Conservation (phyloP, 371 early-diverging fungal species). For the Basidiobolus heterosporus region DNA sequence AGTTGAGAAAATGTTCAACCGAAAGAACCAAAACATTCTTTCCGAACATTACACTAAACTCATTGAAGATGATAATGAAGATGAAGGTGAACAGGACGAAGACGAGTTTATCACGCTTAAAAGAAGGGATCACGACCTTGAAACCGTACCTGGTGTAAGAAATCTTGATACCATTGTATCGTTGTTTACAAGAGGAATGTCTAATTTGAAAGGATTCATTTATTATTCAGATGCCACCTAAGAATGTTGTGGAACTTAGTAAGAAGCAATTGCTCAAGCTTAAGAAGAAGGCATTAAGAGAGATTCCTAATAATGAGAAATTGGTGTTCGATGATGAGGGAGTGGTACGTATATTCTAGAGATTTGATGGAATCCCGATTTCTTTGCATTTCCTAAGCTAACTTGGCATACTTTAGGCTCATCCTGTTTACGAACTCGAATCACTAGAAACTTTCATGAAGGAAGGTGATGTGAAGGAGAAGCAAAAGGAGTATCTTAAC, state of each 20-base stretch:
- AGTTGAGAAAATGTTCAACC: constrained; percentile 77
- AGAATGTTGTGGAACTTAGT: constrained; percentile 3
- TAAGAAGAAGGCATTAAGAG: constrained; percentile 57
- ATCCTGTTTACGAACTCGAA: constrained; percentile 58
- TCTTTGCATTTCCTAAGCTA: neutral
- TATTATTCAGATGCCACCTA: neutral
- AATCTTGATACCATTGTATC: neutral
- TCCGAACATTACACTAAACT: constrained; percentile 79
- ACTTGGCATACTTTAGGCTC: constrained; percentile 17
- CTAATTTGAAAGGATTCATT: no score
- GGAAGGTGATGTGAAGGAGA: constrained; percentile 42
- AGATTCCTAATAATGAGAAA: constrained; percentile 44
- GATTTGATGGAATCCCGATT: neutral
- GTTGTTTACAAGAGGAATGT: no score
- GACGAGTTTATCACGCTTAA: constrained; percentile 69
- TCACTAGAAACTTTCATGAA: constrained; percentile 60
- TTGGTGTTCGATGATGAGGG: constrained; percentile 88
- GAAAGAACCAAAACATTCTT: constrained; percentile 79
- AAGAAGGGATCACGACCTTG: constrained; percentile 52
- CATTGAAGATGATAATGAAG: constrained; percentile 40
- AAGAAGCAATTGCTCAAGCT: constrained; percentile 39
- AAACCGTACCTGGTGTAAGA: constrained; percentile 6
- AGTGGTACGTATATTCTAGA: constrained; percentile 21
- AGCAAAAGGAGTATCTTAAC: constrained; percentile 47
- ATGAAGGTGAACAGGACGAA: constrained; percentile 23